These are phyloP conservation scores for Fusarium sacchari DNA, from an alignment of 2,329 filamentous ascomycete species.

Conservation along the genomic window DNA sequence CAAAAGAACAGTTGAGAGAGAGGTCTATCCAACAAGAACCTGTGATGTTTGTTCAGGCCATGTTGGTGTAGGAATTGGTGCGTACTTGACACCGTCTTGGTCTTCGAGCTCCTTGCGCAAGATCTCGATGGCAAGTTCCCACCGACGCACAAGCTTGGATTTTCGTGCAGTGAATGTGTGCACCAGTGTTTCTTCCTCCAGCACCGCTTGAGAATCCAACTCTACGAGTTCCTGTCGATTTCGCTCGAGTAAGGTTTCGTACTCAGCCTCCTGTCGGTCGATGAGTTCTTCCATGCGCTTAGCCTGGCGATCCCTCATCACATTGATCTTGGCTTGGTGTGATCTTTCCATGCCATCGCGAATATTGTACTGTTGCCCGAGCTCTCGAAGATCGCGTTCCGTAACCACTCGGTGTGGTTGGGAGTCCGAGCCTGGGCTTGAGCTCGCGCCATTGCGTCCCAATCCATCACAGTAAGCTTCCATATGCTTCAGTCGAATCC, in stretches of 20 bases:
- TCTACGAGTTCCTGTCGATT: conserved; percentile 60
- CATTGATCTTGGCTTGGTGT: conserved; percentile 70
- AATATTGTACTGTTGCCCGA: conserved; percentile 69
- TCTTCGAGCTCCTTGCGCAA: conserved; percentile 63
- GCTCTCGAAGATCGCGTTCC: conserved; percentile 66
- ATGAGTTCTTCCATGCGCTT: conserved; percentile 69
- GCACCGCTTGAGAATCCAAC: conserved; percentile 57
- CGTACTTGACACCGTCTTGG: conserved; percentile 56
- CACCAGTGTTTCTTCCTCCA: conserved; percentile 61
- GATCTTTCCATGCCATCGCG: conserved; percentile 68
- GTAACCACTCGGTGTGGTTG: conserved; percentile 65
- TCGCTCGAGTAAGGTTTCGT: conserved; percentile 57
- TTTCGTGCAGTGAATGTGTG: conserved; percentile 58
- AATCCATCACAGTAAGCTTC: conserved; percentile 71
- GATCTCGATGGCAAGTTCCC: conserved; percentile 64
- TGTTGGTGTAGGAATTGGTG: conserved; percentile 45
- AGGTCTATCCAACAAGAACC: background rate
- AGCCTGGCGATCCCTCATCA: conserved; percentile 71
- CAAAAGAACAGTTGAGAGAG: background rate
- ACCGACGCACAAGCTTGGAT: conserved; percentile 58
- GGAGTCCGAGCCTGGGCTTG: conserved; percentile 32
- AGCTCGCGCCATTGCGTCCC: conserved; percentile 50
- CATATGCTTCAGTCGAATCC: conserved; percentile 71
- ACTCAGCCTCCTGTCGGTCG: conserved; percentile 63
- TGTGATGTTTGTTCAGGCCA: conserved; percentile 44